Percentiles rank a stretch among this genome's conserved stretches.
Conservation (phyloP, 768 basidiomycete genomes). For the Tephrocybe rancida region DNA sequence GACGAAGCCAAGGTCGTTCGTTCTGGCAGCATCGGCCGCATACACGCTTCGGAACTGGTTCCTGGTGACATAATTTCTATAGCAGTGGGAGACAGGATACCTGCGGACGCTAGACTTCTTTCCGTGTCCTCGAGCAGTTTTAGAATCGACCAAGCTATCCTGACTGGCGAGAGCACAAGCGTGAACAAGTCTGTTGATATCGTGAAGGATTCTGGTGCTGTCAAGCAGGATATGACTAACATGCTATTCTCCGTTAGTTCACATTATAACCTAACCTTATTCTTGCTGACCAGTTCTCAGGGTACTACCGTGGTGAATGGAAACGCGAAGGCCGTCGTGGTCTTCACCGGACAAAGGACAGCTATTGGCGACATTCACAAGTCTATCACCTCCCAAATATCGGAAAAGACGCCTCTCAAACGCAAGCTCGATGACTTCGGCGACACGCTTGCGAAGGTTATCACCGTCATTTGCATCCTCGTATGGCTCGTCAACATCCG, state of each 20-base stretch:
- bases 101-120: constrained; percentile 90
- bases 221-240: constrained; percentile 98
- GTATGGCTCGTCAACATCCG: constrained; percentile 98
- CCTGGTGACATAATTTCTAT: constrained; percentile 93
- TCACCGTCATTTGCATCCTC: constrained; percentile 93
- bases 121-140: constrained; percentile 93
- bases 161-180: constrained; percentile 92
- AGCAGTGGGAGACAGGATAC: constrained; percentile 93
- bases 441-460: constrained; percentile 96
- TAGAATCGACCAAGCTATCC: constrained; percentile 93
- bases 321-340: constrained; percentile 83
- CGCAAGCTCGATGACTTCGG: constrained; percentile 98
- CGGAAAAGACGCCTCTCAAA: constrained; percentile 96
- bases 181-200: constrained; percentile 78
- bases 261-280: neutral
- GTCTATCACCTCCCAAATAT: constrained; percentile 91
- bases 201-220: constrained; percentile 76
- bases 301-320: constrained; percentile 98
- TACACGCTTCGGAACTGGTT: constrained; percentile 89
- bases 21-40: constrained; percentile 63
- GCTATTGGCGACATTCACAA: constrained; percentile 98
- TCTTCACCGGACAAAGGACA: constrained; percentile 82
- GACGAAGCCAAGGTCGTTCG: constrained; percentile 94
- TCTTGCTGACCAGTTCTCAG: constrained; percentile 36
- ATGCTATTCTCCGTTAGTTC: constrained; percentile 86